These are phyloP conservation scores for Penicillium vulpinum DNA, from an alignment of 2,329 filamentous ascomycete species.

Conservation along the genomic window DNA sequence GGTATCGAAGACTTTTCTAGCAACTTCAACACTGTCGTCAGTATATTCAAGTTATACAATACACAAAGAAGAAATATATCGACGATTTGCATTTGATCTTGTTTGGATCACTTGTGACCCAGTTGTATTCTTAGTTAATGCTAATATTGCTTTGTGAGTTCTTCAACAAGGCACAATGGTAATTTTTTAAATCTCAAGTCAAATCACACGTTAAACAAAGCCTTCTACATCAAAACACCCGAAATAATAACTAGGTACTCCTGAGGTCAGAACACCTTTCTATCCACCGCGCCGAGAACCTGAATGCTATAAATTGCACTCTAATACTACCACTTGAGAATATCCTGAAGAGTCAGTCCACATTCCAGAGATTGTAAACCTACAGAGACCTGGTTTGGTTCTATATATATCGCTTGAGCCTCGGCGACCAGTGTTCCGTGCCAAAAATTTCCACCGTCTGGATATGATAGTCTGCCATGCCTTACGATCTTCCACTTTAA, in stretches of 20 bases:
- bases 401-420: constrained; percentile 1
- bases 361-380: not conserved
- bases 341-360: not conserved
- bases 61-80: not conserved
- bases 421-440: not conserved
- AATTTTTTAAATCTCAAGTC: not conserved
- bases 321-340: not conserved
- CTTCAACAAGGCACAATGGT: not conserved
- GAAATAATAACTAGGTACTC: not conserved
- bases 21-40: not conserved
- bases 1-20: not conserved
- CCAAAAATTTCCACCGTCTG: constrained; percentile 45
- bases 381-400: not conserved
- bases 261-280: not conserved
- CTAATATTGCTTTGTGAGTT: not conserved
- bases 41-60: not conserved
- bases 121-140: not conserved
- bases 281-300: not conserved
- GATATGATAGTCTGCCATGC: constrained; percentile 84
- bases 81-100: not conserved
- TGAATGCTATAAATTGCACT: not conserved
- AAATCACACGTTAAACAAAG: not conserved
- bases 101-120: not conserved
- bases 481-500: constrained; percentile 84
- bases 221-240: no score